These are phyloP conservation scores for Thalassiosira ordinaria DNA, from an alignment of 352 stramenopile genomes.

Conservation along the genomic window DNA sequence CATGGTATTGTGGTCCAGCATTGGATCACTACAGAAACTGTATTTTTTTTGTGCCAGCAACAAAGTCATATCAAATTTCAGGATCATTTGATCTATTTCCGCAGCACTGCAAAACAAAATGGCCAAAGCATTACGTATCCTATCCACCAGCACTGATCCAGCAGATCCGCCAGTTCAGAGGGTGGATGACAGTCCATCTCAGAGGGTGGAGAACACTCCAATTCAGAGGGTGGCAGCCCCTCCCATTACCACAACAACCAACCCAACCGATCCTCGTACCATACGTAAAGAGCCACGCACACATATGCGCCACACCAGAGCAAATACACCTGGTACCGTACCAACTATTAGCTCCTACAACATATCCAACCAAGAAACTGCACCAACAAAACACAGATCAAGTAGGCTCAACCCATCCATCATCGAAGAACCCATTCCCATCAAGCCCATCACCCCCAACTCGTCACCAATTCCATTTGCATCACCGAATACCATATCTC, in stretches of 20 bases:
- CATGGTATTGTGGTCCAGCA: conserved; percentile 44
- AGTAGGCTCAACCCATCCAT: background rate
- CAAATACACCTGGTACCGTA: conserved; percentile 1
- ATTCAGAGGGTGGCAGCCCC: background rate
- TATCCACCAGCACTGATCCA: background rate
- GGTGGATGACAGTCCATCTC: conserved; percentile 1
- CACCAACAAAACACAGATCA: background rate
- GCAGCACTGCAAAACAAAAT: background rate
- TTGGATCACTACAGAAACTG: conserved; percentile 41
- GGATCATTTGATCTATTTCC: conserved; percentile 5
- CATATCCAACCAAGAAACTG: background rate
- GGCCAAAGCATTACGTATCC: background rate
- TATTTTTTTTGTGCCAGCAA: background rate
- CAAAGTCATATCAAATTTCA: background rate
- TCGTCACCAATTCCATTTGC: background rate
- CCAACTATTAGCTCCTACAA: background rate
- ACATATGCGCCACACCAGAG: background rate
- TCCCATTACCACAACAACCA: conserved; percentile 13
- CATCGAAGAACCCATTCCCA: background rate
- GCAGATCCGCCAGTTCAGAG: conserved; percentile 9
- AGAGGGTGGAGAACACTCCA: background rate
- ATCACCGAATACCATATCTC: background rate
- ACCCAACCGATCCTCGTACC: background rate
- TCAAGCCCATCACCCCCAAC: background rate
- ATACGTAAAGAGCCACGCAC: background rate